These are phyloP conservation scores for Inonotus hispidus DNA, from an alignment of 1,284 basidiomycete species.

Conservation along the genomic window DNA sequence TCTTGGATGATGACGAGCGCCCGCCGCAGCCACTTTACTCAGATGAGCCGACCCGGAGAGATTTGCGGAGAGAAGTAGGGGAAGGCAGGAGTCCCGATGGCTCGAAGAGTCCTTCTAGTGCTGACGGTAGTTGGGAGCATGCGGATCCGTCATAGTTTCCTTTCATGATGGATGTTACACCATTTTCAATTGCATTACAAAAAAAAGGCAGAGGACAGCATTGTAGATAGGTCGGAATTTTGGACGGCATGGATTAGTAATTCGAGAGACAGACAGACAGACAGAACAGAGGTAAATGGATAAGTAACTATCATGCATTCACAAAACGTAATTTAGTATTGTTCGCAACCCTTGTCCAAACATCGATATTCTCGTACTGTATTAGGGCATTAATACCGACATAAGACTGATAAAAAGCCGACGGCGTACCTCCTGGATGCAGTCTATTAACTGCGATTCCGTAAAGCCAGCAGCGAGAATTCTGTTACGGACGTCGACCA, in stretches of 20 bases:
- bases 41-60: constrained; percentile 48
- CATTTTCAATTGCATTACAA: constrained; percentile 10
- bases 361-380: constrained; percentile 80
- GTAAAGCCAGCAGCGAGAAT: constrained; percentile 86
- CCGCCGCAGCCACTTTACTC: constrained; percentile 36
- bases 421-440: constrained; percentile 59
- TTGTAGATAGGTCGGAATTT: neutral
- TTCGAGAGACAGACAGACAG: neutral
- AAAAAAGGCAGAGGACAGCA: constrained; percentile 6
- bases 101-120: constrained; percentile 38
- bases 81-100: constrained; percentile 23
- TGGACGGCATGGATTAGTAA: too few species aligned
- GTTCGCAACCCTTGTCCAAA: constrained; percentile 73
- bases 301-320: constrained; percentile 11
- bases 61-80: constrained; percentile 5
- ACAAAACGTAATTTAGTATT: constrained; percentile 67
- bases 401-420: neutral
- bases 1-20: constrained; percentile 26
- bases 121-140: constrained; percentile 69
- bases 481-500: constrained; percentile 81
- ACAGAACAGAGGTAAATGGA: neutral
- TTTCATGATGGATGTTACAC: neutral
- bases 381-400: constrained; percentile 17
- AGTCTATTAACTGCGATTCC: constrained; percentile 84
- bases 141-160: constrained; percentile 38